A percentile compares a stretch with the other conserved stretches of the same genome.
phyloP scores from a whole-genome alignment of 768 basidiomycete genomes.

The Lentinula sp. region DNA sequence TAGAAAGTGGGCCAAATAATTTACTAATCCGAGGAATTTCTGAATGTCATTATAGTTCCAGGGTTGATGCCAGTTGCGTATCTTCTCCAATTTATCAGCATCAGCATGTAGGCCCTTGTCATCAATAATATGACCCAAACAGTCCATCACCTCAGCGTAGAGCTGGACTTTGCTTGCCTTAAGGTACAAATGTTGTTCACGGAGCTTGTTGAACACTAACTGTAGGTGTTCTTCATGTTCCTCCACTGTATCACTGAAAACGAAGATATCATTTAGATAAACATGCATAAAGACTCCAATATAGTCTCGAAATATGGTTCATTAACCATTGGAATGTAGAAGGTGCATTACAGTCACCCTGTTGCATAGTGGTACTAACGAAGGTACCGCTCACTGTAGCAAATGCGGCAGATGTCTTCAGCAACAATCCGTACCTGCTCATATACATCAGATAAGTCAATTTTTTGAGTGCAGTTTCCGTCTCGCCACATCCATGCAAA shows the following conservation, averaged over 20 bases:
- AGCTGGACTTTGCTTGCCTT: constrained; percentile 18
- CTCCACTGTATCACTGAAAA: constrained; percentile 14
- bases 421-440: constrained; percentile 22
- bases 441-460: constrained; percentile 25
- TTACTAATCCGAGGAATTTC: constrained; percentile 22
- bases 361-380: constrained; percentile 25
- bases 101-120: constrained; percentile 23
- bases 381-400: constrained; percentile 23
- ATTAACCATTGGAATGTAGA: constrained; percentile 28
- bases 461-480: constrained; percentile 17
- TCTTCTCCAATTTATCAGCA: constrained; percentile 19
- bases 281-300: constrained; percentile 2
- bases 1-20: constrained; percentile 23
- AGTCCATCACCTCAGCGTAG: constrained; percentile 16
- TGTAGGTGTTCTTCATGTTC: constrained; percentile 21
- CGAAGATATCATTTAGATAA: not conserved
- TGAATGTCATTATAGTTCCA: constrained; percentile 17
- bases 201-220: constrained; percentile 16
- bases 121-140: constrained; percentile 24
- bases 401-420: constrained; percentile 16
- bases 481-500: constrained; percentile 17
- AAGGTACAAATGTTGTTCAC: constrained; percentile 16
- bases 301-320: constrained; percentile 17
- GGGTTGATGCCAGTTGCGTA: constrained; percentile 19
- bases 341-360: constrained; percentile 19